A percentile compares a stretch with the other conserved stretches of the same genome.
phyloP scores from a whole-genome alignment of 2,329 filamentous ascomycete species.

The Intubia oerlemansii region DNA sequence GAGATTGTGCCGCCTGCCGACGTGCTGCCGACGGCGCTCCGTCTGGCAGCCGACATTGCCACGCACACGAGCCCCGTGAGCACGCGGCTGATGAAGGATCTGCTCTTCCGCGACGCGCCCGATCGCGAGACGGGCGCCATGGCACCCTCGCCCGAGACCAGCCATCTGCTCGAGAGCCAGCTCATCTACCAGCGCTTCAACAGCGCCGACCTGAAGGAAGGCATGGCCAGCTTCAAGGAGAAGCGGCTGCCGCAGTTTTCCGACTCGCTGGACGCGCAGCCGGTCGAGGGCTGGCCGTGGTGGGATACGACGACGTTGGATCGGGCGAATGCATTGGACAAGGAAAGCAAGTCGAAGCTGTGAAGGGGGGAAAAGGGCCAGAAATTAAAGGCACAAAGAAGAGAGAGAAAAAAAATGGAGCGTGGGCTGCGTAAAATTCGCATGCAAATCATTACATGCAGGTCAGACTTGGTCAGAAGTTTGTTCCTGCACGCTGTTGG shows the following conservation, averaged over 20 bases:
- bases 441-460: no score
- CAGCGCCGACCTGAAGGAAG: slow-evolving; percentile 40
- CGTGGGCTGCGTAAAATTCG: no score
- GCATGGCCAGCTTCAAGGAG: slow-evolving; percentile 45
- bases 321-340: no score
- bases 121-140: no score
- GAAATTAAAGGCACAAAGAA: no score
- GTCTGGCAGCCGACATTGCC: slow-evolving; percentile 42
- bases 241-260: slow-evolving; percentile 43
- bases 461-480: no score
- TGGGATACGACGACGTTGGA: slow-evolving; percentile 42
- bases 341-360: no score
- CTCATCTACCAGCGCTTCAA: slow-evolving; percentile 40
- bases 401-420: no score
- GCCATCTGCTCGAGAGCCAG: slow-evolving; percentile 47
- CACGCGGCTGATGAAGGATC: slow-evolving; percentile 44
- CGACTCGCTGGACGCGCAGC: slow-evolving; percentile 23
- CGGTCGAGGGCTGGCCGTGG: slow-evolving; percentile 43
- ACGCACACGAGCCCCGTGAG: slow-evolving; percentile 43
- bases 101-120: slow-evolving; percentile 39
- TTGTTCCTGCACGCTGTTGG: no score
- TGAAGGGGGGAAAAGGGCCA: no score
- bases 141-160: slow-evolving; percentile 46
- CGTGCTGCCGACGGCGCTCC: slow-evolving; percentile 41
- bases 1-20: slow-evolving; percentile 37